A percentile compares a stretch with the other conserved stretches of the same genome.
Conservation (phyloP, 129 eudicot genomes). For the Saussurea involucrata region DNA sequence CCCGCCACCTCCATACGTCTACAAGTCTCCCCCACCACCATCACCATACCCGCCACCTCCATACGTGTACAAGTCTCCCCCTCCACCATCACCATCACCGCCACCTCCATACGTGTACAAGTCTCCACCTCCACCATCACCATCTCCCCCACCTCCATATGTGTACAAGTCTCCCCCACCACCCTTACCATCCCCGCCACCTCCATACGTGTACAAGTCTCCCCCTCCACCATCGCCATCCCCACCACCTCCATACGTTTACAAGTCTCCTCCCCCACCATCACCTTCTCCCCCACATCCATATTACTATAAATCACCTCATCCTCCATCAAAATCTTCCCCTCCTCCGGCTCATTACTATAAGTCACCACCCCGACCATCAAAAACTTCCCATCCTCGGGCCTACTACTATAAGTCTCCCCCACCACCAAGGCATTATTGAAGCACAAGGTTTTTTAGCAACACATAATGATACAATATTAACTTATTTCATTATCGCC, state of each 20-base stretch:
- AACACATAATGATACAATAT: background rate
- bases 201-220: no score
- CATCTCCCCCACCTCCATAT: no score
- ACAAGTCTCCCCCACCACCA: background rate
- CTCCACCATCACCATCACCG: background rate
- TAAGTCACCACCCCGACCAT: background rate
- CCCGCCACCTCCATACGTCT: background rate
- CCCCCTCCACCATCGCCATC: no score
- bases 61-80: background rate
- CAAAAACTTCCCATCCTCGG: background rate
- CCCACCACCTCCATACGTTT: no score
- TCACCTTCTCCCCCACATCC: constrained; percentile 12
- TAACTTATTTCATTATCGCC: background rate
- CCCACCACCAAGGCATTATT: background rate
- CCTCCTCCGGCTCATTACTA: background rate
- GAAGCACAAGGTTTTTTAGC: background rate
- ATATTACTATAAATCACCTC: background rate
- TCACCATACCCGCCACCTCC: background rate
- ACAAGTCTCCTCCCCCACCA: no score
- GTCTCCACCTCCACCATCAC: background rate
- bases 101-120: background rate
- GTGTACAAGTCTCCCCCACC: no score
- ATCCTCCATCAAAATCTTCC: background rate
- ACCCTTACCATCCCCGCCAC: no score
- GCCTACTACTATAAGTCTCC: background rate